Conservation (phyloP, 2,329 filamentous ascomycete species). For the Plectosphaerella plurivora region DNA sequence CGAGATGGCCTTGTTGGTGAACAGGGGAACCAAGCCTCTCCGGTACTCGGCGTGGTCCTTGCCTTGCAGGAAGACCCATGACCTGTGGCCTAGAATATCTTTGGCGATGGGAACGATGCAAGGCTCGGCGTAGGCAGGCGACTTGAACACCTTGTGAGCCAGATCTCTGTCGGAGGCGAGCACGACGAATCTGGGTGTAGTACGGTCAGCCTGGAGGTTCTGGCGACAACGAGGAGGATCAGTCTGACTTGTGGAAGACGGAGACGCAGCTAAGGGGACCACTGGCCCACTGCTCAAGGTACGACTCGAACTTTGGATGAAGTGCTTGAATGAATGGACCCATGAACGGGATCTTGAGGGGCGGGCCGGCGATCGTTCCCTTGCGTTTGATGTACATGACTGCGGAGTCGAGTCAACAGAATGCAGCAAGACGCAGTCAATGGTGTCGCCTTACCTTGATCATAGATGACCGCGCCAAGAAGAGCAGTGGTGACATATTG, state of each 20-base stretch:
- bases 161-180: slow-evolving; percentile 74
- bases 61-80: slow-evolving; percentile 78
- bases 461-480: slow-evolving; percentile 28
- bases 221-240: neutral
- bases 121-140: slow-evolving; percentile 68
- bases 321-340: slow-evolving; percentile 74
- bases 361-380: slow-evolving; percentile 57
- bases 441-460: slow-evolving; percentile 26
- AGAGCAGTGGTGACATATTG: slow-evolving; percentile 26
- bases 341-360: slow-evolving; percentile 63
- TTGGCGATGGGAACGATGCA: slow-evolving; percentile 73
- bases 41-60: slow-evolving; percentile 74
- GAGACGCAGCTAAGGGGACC: slow-evolving; percentile 78
- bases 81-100: slow-evolving; percentile 66
- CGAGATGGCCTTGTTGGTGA: slow-evolving; percentile 67
- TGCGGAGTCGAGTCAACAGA: slow-evolving; percentile 19
- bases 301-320: slow-evolving; percentile 67
- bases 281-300: slow-evolving; percentile 73
- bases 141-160: slow-evolving; percentile 79
- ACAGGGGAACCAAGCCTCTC: slow-evolving; percentile 69
- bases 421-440: too few relatives aligned
- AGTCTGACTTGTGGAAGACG: slow-evolving; percentile 72
- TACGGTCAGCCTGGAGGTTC: neutral
- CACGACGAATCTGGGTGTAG: slow-evolving; percentile 63
- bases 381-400: slow-evolving; percentile 59